Evolutionary conservation across 805 yeast genomes (phyloP).

Genomic region (Saturnispora mendoncae): DNA sequence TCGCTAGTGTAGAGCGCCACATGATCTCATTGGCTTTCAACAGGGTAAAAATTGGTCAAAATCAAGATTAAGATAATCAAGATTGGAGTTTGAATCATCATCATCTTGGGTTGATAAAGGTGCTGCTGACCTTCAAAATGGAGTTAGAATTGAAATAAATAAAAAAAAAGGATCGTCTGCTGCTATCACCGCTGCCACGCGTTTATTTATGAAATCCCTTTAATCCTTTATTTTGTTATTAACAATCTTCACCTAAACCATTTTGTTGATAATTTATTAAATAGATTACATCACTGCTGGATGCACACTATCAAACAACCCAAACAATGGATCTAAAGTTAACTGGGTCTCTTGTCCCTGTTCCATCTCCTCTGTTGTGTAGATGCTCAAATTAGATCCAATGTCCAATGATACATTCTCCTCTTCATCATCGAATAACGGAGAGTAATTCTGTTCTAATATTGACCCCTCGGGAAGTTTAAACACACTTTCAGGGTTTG

Average conservation of each 20-base stretch:
- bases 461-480: conserved; percentile 22
- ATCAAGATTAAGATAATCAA: conserved; percentile 24
- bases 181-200: neutral
- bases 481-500: conserved; percentile 27
- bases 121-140: conserved; percentile 30
- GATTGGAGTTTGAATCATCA: conserved; percentile 14
- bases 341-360: conserved; percentile 2
- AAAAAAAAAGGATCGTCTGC: too few relatives aligned
- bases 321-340: conserved; percentile 15
- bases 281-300: conserved; percentile 31
- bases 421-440: conserved; percentile 16
- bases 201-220: neutral
- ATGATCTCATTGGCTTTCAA: neutral
- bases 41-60: neutral
- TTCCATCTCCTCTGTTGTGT: neutral
- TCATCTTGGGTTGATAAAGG: conserved; percentile 27
- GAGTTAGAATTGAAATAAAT: neutral
- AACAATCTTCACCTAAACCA: too few relatives aligned
- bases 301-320: conserved; percentile 33
- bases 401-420: conserved; percentile 15
- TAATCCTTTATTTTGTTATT: neutral
- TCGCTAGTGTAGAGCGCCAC: conserved; percentile 6
- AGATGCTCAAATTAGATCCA: conserved; percentile 17
- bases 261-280: conserved; percentile 4
- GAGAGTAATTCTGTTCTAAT: conserved; percentile 22